Conservation (phyloP, 257 asterid genomes). For the Petunia secreta region DNA sequence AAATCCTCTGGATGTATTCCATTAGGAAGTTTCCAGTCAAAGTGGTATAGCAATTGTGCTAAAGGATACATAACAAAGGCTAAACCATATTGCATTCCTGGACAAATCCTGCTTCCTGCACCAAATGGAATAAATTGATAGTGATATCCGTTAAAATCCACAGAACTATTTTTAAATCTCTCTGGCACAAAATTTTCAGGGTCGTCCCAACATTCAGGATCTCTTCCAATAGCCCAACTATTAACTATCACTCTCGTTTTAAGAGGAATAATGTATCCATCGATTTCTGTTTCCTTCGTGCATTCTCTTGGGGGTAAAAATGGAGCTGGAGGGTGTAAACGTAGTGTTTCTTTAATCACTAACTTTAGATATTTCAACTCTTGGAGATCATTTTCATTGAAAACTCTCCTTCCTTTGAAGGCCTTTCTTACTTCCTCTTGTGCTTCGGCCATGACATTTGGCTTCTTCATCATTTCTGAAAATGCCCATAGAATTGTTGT, state of each 20-base stretch:
- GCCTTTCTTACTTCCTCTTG: not conserved
- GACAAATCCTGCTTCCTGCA: conserved; percentile 33
- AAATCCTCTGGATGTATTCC: not conserved
- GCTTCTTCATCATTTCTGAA: no score
- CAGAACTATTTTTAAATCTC: conserved; percentile 28
- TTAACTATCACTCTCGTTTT: conserved; percentile 29
- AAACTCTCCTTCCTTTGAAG: not conserved
- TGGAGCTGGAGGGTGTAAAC: conserved; percentile 26
- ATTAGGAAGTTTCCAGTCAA: conserved; percentile 29
- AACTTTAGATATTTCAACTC: conserved; percentile 16
- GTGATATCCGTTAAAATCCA: conserved; percentile 26
- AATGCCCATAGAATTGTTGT: no score
- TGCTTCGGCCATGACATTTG: no score
- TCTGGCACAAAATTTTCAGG: conserved; percentile 29
- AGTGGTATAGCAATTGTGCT: conserved; percentile 27
- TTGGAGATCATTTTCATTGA: conserved; percentile 27
- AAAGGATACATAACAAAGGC: not conserved
- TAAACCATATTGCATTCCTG: not conserved
- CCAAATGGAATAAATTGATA: conserved; percentile 32
- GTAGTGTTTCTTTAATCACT: conserved; percentile 32
- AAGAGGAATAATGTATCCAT: conserved; percentile 19
- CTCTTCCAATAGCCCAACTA: conserved; percentile 32
- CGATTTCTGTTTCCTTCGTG: conserved; percentile 19
- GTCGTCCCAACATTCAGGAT: conserved; percentile 29
- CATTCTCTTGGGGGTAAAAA: conserved; percentile 28